These are phyloP conservation scores for Immersiella caudata DNA, from an alignment of 495 filamentous ascomycete genomes.

Conservation along the genomic window DNA sequence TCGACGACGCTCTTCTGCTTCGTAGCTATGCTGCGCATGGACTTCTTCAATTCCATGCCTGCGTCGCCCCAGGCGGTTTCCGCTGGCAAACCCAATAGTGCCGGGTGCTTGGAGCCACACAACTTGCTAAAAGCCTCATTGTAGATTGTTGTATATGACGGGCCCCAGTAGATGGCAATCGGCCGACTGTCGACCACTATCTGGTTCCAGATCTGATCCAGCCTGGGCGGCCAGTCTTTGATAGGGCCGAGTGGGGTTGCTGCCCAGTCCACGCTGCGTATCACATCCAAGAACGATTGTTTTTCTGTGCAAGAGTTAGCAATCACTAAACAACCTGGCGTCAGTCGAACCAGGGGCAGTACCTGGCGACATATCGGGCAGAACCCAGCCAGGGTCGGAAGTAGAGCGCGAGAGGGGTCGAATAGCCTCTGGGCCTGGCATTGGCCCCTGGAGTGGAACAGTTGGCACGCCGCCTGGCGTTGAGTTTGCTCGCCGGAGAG, in stretches of 20 bases:
- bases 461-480: conserved; percentile 11
- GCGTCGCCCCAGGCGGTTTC: conserved; percentile 39
- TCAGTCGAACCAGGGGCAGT: not conserved
- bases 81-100: conserved; percentile 43
- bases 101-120: conserved; percentile 41
- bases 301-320: conserved; percentile 30
- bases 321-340: not conserved
- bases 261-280: conserved; percentile 56
- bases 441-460: conserved; percentile 14
- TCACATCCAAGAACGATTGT: conserved; percentile 38
- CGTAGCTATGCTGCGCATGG: conserved; percentile 31
- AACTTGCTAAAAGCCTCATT: conserved; percentile 50
- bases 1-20: conserved; percentile 32
- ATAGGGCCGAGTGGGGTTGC: conserved; percentile 63
- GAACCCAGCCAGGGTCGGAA: conserved; percentile 36
- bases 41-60: conserved; percentile 39
- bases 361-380: conserved; percentile 39
- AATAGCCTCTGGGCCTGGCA: conserved; percentile 25
- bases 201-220: conserved; percentile 61
- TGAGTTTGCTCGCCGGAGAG: conserved; percentile 22
- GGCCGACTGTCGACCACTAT: conserved; percentile 68
- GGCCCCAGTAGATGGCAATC: conserved; percentile 56
- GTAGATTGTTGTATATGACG: conserved; percentile 48
- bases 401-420: conserved; percentile 28
- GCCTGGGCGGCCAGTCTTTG: conserved; percentile 55